Evolutionary conservation across 192 early-diverging fungal genomes (phyloP), one percentile per base, ranked within the genome.

Genomic region (Gonapodya prolifera): DNA sequence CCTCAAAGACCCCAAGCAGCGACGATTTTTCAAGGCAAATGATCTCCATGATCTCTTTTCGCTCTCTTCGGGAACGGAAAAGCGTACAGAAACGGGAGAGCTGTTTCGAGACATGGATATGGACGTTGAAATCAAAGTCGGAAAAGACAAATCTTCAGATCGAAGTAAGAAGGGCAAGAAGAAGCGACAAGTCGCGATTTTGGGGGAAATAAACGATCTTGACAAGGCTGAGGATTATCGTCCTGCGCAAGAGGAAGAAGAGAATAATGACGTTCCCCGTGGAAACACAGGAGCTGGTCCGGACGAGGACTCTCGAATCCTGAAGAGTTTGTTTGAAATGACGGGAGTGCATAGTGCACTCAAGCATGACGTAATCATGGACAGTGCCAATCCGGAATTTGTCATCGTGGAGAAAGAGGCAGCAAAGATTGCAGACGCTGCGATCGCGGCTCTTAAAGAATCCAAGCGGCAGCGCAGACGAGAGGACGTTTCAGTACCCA

Each of bases 361-460:
- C 29, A 85, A 94, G 61, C 97, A 99, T 79, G 97, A 99, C 77
- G 89, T 89, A 17, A 95, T 99, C 75, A 86, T 97, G 81, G 88
- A 92, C 77, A 83, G 87, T 2, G 77, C 84, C 0, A 88, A 83
- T 13, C 85, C 89, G 18, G 91, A 95, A 45, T 79, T 78, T 2
- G 75, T 88, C 8, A 85, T 91, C 28, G 86, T 96, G 33, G 91
- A 94, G 69, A 86, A 86, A 31, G 95, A 97, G 86, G 96, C 95
- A 0, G 85, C 86, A 2, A 82, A 88, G 0, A 88, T 98, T 34
- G 96, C 95, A 1, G 83, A 90, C 35, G 87, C 90, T 34, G 97
- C 96, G 0, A 87, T 92, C 28, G 85, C 81, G 1, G 94, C 92
- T 0, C 81, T 99, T 73, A 91, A 88, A 45, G 86, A 88, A 34